Percentiles rank a stretch among this genome's conserved stretches.
phyloP scores from a whole-genome alignment of 2,329 filamentous ascomycete species.

The Coniochaeta sp. region DNA sequence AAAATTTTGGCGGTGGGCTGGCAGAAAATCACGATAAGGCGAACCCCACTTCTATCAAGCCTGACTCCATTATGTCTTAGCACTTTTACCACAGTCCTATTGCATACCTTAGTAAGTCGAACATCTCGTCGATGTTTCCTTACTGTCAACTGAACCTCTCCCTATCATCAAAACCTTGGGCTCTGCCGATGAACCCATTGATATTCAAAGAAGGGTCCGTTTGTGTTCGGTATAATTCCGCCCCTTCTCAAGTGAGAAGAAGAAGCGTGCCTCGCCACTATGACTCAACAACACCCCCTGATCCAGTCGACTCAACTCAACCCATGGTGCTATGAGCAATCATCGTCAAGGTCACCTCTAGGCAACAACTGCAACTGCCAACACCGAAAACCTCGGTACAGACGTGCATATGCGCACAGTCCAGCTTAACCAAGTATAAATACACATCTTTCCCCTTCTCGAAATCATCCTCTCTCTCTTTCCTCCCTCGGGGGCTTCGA shows the following conservation, averaged over 20 bases:
- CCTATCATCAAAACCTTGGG: too few species aligned
- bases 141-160: too few species aligned
- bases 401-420: background rate
- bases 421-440: background rate
- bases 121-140: too few species aligned
- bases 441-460: background rate
- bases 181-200: too few species aligned
- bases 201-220: too few species aligned
- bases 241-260: background rate
- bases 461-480: background rate
- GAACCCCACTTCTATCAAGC: background rate
- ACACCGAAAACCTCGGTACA: background rate
- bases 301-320: background rate
- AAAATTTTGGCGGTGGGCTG: conserved; percentile 1
- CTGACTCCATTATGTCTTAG: background rate
- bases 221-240: too few species aligned
- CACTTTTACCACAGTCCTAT: too few species aligned
- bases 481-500: background rate
- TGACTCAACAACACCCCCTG: background rate
- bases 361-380: background rate
- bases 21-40: conserved; percentile 1
- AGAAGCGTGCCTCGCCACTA: background rate
- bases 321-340: background rate
- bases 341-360: background rate
- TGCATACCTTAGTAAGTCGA: background rate